Base-by-base conservation (phyloP, 352 stramenopile species). In the Globisporangium takayamanum region DNA sequence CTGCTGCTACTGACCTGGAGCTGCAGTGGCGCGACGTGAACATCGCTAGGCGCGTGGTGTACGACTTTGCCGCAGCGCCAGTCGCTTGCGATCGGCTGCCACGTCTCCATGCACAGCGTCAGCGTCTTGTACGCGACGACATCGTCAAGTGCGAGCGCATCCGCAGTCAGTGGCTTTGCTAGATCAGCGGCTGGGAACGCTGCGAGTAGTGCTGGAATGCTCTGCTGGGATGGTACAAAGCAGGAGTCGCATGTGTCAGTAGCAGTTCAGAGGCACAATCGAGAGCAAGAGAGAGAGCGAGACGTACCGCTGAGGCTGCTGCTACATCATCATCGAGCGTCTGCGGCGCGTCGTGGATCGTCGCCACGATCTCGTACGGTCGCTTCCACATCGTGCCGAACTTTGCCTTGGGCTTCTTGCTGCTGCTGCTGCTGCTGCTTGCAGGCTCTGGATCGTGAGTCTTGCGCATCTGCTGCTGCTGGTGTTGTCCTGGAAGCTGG, bases 81-180 rank as follows among this genome's bases (percentile, higher is more conserved):
- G 2, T 80, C 76, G 52, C 80, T 92, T 25, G 81, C 26, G 3
- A 88, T 53, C 50, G 83, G 83, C 55, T 92, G 80, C 60, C 76
- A 92, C n/a, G 80, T 90, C 63, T 88, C 75, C 49, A 89, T 71
- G 41, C 80, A 90, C 33, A 92, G 62, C 37, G 74, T 80, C 39
- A 92, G 66, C 20, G 82, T 92, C 64, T 88, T 89, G 64, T 86
- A 90, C 5, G 76, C 80, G 55, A 92, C 51, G 15, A 89, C 48
- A 59, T 92, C 78, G 39, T 70, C 68, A 0, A 39, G 55, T 51
- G 81, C 57, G 30, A 88, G 22, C 18, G 50, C 51, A 4, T 30
- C 47, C 0, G 49, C 30, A 0, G 50, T 70, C 4, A 62, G 33
- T 39, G 39, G 39, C 12, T 26, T 64, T 0, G 46, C 41, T 15